Evolutionary conservation across 1,284 basidiomycete species (phyloP).

Genomic region (Cutaneotrichosporon sp.): DNA sequence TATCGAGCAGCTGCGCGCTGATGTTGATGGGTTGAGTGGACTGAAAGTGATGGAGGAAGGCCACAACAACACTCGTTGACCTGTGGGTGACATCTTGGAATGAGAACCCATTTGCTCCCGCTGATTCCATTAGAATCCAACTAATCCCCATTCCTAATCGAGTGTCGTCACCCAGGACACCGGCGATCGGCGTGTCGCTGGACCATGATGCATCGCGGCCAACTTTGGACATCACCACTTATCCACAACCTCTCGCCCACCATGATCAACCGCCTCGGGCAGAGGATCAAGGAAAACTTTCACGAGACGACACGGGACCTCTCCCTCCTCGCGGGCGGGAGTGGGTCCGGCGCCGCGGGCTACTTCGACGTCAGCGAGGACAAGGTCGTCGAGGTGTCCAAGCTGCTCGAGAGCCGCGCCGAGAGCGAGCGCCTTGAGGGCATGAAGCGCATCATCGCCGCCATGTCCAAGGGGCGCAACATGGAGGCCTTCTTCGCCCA

Average conservation of each 20-base stretch:
- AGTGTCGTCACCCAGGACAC: neutral
- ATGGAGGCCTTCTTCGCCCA: slow-evolving; percentile 90
- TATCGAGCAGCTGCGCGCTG: neutral
- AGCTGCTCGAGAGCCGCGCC: slow-evolving; percentile 79
- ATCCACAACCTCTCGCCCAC: slow-evolving; percentile 10
- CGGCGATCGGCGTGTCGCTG: neutral
- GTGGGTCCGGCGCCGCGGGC: slow-evolving; percentile 36
- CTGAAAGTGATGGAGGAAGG: neutral
- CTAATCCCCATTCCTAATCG: too few relatives aligned
- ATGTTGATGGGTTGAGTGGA: neutral
- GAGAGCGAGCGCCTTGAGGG: slow-evolving; percentile 89
- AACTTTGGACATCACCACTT: neutral
- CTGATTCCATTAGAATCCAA: neutral
- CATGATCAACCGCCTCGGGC: slow-evolving; percentile 49
- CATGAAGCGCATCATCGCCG: slow-evolving; percentile 88
- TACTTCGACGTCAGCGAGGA: slow-evolving; percentile 55
- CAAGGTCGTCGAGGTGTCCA: slow-evolving; percentile 63
- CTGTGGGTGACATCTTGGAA: too few relatives aligned
- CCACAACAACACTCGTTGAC: neutral
- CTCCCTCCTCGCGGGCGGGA: slow-evolving; percentile 43
- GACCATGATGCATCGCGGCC: neutral
- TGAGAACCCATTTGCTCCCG: neutral
- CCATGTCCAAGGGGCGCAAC: slow-evolving; percentile 89
- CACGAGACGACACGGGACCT: slow-evolving; percentile 54
- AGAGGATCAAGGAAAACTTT: slow-evolving; percentile 55